A percentile compares a stretch with the other conserved stretches of the same genome.
phyloP scores from a whole-genome alignment of 306 rosid genomes.

The Fragaria ananassa region DNA sequence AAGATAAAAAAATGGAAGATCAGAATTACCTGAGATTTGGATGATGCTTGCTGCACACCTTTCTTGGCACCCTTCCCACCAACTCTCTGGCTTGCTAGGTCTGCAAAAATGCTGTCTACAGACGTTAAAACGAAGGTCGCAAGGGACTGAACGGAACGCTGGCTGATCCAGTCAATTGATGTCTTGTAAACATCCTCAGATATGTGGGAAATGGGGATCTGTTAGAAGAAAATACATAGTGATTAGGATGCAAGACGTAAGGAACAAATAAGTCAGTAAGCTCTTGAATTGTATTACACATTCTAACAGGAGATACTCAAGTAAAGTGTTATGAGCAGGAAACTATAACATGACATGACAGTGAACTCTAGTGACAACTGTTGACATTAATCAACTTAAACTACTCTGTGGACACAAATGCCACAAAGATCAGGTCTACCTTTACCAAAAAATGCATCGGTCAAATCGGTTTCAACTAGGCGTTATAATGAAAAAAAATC shows the following conservation, averaged over 20 bases:
- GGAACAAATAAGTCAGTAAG: neutral
- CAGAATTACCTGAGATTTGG: conserved; percentile 79
- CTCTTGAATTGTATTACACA: neutral
- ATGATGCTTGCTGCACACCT: conserved; percentile 52
- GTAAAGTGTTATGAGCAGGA: neutral
- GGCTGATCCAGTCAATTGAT: conserved; percentile 70
- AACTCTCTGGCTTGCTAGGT: conserved; percentile 58
- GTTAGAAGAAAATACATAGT: conserved; percentile 23
- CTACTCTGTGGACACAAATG: neutral
- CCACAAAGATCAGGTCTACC: neutral
- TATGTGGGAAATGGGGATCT: conserved; percentile 74
- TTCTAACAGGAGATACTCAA: neutral
- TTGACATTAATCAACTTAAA: neutral
- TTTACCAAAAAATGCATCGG: neutral
- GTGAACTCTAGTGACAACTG: neutral
- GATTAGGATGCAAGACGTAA: neutral
- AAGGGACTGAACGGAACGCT: conserved; percentile 59
- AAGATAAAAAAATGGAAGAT: neutral
- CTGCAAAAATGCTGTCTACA: conserved; percentile 66
- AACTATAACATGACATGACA: neutral
- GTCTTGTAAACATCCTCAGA: conserved; percentile 73
- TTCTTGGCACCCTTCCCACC: conserved; percentile 71
- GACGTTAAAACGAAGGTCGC: conserved; percentile 61
- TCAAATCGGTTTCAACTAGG: neutral
- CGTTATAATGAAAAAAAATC: neutral